Evolutionary conservation across 768 basidiomycete genomes (phyloP), one percentile per base, ranked within the genome.

Genomic region (Rhizopogon sp.): DNA sequence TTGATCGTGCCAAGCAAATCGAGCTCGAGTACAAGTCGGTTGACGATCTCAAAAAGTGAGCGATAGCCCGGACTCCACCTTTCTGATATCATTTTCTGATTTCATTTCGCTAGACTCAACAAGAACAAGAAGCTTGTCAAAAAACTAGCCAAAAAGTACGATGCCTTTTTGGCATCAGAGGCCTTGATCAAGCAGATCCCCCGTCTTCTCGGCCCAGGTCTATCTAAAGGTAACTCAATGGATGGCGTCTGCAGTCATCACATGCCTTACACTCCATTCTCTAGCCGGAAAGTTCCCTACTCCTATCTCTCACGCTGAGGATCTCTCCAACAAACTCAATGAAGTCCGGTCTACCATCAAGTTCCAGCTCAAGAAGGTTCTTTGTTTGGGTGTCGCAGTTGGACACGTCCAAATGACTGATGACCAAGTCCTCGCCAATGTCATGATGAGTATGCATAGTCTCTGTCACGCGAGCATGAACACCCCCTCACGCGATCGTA

Each of bases 61-160:
- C 69, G 14, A 0, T 6, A 2, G n/a, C 29, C 35, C 2, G 37
- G 8, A 22, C 20, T 44, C n/a, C 9, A 46, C 39, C 29, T 13
- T 25, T 17, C 13, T n/a, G 6, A 31, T 35, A 11, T 13, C 14
- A 20, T 31, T 8, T 25, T 54, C 40, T 41, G 61, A 7, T 56
- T 54, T 45, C 17, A 11, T 44, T 16, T 43, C n/a, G n/a, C 22
- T 45, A 93, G 90, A 76, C 83, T 98, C 61, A 97, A 96, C 88
- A 96, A 97, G 80, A 99, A 98, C 85, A 98, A 99, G 83, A 99
- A 99, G 79, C 91, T 99, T 59, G 97, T 98, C 70, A 99, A 98
- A 83, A 97, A 97, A 80, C 90, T 98, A 64, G 96, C 96, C 62
- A 98, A 98, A 82, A 98, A 98, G 74, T 95, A 98, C 79, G 95